Percentiles rank a stretch among this genome's conserved stretches.
Conservation (phyloP, 2,329 filamentous ascomycete genomes). For the Aspergillus brunneoviolaceus region DNA sequence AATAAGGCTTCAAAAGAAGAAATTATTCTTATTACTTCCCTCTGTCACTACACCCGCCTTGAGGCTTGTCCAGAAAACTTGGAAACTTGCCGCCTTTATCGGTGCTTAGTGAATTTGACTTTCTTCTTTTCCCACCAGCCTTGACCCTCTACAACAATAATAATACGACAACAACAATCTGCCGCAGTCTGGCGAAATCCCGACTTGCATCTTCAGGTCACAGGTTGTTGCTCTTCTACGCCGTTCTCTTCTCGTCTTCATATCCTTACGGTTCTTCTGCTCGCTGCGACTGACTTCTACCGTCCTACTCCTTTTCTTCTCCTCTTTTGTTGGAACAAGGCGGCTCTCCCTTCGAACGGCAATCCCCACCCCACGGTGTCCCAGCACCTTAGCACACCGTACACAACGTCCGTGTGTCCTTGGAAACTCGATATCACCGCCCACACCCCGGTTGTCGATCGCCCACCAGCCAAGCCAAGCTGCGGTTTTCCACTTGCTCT, state of each 20-base stretch:
- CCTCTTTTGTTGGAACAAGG: conserved; percentile 12
- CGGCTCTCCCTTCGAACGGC: conserved; percentile 17
- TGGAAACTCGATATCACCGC: conserved; percentile 19
- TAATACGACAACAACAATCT: not conserved
- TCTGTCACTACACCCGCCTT: not conserved
- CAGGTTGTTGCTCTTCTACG: not conserved
- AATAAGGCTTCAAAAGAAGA: conserved; percentile 13
- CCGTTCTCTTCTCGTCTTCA: not conserved
- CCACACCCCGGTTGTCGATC: conserved; percentile 9
- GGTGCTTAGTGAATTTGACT: conserved; percentile 8
- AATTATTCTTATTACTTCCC: conserved; percentile 6
- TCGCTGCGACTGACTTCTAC: not conserved
- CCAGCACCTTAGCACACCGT: not conserved
- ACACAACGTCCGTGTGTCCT: conserved; percentile 20
- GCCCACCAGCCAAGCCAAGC: conserved; percentile 11
- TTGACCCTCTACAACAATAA: not conserved
- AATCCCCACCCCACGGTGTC: conserved; percentile 21
- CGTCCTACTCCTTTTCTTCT: conserved; percentile 13
- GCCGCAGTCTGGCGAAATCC: not conserved
- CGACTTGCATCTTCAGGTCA: not conserved
- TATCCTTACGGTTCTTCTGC: not conserved
- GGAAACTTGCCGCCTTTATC: conserved; percentile 14
- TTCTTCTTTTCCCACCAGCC: conserved; percentile 1
- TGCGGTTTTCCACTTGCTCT: conserved; percentile 9
- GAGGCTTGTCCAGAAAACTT: not conserved